Base-by-base conservation (phyloP, 2,329 filamentous ascomycete genomes). In the Neopestalotiopsis clavispora region DNA sequence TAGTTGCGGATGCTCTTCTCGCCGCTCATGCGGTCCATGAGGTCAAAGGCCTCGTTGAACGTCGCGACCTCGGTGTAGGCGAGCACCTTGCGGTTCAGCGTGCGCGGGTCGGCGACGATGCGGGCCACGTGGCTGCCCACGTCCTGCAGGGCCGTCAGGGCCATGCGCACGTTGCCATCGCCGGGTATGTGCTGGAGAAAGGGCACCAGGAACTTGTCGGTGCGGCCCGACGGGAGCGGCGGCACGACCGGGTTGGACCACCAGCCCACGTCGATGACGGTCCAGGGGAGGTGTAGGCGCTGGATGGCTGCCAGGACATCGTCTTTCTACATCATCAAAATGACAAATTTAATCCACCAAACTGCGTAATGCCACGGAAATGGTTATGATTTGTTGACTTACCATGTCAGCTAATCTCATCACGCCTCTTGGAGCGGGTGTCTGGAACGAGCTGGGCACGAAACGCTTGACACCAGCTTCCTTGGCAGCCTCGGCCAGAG, bases 361-460 rank as follows among this genome's bases (percentile, higher is more conserved):
- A n/a, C n/a, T 20, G 23, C 23, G 23, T 5, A 3, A 13, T 38
- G 3, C 0, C 12, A 40, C 14, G 6, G 20, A 28, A 9, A 9
- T 28, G 10, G 3, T 23, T 28, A 7, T 23, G 5, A 3, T 12
- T 13, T 20, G 10, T 4, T 20, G 13, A 57, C 63, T 56, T 58
- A 66, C 63, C 28, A n/a, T 13, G 30, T 78, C 76, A 28, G 67
- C 65, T 17, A 75, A 23, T 14, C 13, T 17, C 69, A 78, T 72
- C 5, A 77, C 71, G 6, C 82, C 83, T 0, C 82, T 79, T 1
- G 85, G 82, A 1, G 80, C 76, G 17, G 84, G 76, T 0, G 84
- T 83, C n/a, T 80, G 81, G 67, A 85, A 88, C 67, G 80, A 82
- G 72, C 83, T 85, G 2, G 86, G 86, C 38, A 88, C 80, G 71